phyloP scores from a whole-genome alignment of 257 asterid species.

The Pogostemon cablin region DNA sequence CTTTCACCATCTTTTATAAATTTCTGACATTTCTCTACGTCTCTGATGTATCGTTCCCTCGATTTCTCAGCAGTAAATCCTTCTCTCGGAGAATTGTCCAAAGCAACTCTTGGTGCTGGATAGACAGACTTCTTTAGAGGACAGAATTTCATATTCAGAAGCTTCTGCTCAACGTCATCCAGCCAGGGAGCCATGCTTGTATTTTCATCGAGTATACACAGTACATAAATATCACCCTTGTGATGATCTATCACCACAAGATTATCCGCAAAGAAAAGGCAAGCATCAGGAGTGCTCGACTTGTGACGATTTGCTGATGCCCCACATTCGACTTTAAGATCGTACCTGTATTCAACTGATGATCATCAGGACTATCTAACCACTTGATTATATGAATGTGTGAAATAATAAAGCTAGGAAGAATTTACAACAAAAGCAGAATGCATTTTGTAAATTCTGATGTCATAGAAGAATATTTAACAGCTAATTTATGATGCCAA shows the following conservation, averaged over 20 bases:
- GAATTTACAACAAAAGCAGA: not conserved
- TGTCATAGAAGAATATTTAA: not conserved
- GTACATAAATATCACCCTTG: constrained; percentile 56
- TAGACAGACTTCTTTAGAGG: constrained; percentile 28
- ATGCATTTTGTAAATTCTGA: not conserved
- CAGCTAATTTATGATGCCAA: not conserved
- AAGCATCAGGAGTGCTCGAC: constrained; percentile 89
- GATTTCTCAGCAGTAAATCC: constrained; percentile 75
- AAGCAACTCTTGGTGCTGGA: constrained; percentile 31
- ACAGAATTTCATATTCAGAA: constrained; percentile 48
- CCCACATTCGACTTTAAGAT: constrained; percentile 94
- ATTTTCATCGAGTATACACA: constrained; percentile 57
- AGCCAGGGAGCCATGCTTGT: constrained; percentile 55
- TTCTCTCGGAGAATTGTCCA: constrained; percentile 29
- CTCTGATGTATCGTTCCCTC: constrained; percentile 69
- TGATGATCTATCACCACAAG: constrained; percentile 84
- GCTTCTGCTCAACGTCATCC: constrained; percentile 63
- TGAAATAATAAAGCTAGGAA: not conserved
- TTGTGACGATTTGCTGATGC: constrained; percentile 62
- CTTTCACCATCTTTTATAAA: constrained; percentile 86
- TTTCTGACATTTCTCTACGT: constrained; percentile 72
- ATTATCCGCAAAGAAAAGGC: constrained; percentile 93
- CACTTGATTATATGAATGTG: not conserved
- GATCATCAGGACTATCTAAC: constrained; percentile 11
- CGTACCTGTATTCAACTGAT: constrained; percentile 67